Conservation (phyloP, 2,329 filamentous ascomycete species). For the Nemania bipapillata region DNA sequence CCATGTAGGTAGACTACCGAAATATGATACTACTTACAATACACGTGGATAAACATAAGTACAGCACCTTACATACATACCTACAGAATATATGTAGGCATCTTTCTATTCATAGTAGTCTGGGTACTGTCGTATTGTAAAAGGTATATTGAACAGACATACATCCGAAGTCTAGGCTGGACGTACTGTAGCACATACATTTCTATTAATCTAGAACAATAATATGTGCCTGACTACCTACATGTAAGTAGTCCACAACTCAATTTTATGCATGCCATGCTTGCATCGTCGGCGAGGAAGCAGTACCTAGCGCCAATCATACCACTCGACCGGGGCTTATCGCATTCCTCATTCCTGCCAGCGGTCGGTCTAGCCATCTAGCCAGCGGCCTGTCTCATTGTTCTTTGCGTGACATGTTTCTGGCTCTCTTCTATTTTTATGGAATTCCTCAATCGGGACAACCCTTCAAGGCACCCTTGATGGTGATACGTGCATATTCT, state of each 20-base stretch:
- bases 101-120: not conserved
- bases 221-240: not conserved
- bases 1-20: too few relatives aligned
- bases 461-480: not conserved
- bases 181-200: too few relatives aligned
- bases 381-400: not conserved
- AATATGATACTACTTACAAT: too few relatives aligned
- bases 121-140: not conserved
- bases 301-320: not conserved
- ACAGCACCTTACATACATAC: not conserved
- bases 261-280: conserved; percentile 10
- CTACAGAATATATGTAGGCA: not conserved
- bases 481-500: not conserved
- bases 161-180: not conserved
- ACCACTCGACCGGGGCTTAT: not conserved
- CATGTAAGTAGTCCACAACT: too few relatives aligned
- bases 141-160: not conserved
- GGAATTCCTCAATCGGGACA: not conserved
- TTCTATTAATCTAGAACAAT: not conserved
- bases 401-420: not conserved
- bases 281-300: not conserved
- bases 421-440: not conserved
- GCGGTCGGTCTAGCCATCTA: not conserved
- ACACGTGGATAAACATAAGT: too few relatives aligned
- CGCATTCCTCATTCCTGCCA: not conserved